phyloP scores from a whole-genome alignment of 2,329 filamentous ascomycete species.

The Ceratocystis lukuohia region DNA sequence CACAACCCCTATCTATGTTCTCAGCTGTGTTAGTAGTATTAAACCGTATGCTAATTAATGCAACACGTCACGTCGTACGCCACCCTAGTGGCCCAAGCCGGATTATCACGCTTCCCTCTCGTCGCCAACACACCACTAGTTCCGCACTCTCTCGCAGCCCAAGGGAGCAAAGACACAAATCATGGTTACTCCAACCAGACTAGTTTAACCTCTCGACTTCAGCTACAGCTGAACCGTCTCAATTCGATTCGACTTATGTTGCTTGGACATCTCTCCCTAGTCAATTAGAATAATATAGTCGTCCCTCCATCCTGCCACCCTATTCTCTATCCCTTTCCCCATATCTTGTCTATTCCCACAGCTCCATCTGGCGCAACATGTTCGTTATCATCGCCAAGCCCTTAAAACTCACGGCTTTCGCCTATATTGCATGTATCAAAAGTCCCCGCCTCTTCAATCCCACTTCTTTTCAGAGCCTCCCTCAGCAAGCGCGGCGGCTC shows the following conservation, averaged over 20 bases:
- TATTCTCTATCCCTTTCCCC: too few species aligned
- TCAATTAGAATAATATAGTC: too few species aligned
- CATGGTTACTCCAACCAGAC: background rate
- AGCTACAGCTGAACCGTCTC: background rate
- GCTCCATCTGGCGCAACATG: too few species aligned
- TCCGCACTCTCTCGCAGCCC: background rate
- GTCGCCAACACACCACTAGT: background rate
- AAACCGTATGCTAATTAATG: too few species aligned
- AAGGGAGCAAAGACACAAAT: background rate
- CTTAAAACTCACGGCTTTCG: slow-evolving; percentile 60
- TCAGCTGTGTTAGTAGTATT: background rate
- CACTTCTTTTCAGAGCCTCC: slow-evolving; percentile 55
- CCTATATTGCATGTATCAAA: slow-evolving; percentile 80
- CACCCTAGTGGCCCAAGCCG: background rate
- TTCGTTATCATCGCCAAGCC: too few species aligned
- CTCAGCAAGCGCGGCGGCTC: slow-evolving; percentile 65
- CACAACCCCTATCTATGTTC: background rate
- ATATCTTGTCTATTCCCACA: too few species aligned
- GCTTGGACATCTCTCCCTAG: too few species aligned
- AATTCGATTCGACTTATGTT: too few species aligned
- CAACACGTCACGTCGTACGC: too few species aligned
- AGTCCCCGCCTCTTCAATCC: slow-evolving; percentile 53
- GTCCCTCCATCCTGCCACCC: too few species aligned
- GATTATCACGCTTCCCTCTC: background rate
- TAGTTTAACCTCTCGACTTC: background rate